Conservation (phyloP, 2,329 filamentous ascomycete genomes). For the Coleophoma eucalyptorum region DNA sequence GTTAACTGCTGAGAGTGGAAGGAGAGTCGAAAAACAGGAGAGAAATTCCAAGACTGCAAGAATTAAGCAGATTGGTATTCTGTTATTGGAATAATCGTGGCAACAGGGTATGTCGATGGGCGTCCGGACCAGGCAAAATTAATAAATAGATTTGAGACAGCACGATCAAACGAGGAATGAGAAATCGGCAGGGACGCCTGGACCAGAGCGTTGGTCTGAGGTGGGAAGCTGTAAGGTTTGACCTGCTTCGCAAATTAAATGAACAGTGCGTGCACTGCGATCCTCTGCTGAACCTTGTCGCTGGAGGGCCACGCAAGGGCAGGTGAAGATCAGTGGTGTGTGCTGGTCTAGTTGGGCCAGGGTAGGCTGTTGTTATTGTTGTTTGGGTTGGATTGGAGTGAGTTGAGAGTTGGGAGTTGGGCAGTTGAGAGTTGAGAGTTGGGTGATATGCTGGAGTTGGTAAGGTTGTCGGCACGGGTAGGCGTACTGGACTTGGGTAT, state of each 20-base stretch:
- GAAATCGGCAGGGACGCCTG: background rate
- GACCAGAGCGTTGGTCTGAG: background rate
- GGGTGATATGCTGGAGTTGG: too few species aligned
- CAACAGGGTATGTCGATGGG: background rate
- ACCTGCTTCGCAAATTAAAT: constrained; percentile 1
- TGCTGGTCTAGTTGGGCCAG: too few species aligned
- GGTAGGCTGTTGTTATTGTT: too few species aligned
- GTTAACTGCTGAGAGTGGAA: background rate
- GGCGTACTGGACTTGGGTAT: too few species aligned
- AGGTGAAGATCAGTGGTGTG: too few species aligned
- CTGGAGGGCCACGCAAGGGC: too few species aligned
- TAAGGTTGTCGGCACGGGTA: too few species aligned
- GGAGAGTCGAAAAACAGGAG: constrained; percentile 1
- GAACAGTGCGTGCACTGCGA: constrained; percentile 1
- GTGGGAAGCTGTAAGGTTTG: background rate
- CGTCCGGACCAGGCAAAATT: background rate
- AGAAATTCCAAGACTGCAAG: background rate
- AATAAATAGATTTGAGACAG: constrained; percentile 2
- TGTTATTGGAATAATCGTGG: too few species aligned
- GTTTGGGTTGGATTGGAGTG: too few species aligned
- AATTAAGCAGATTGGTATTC: too few species aligned
- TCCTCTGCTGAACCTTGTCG: background rate
- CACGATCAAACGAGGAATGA: constrained; percentile 1
- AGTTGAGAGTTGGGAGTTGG: too few species aligned
- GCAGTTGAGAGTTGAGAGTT: too few species aligned